A percentile compares a stretch with the other conserved stretches of the same genome.
Evolutionary conservation across 495 filamentous ascomycete genomes (phyloP).

Genomic region (Echria macrotheca): DNA sequence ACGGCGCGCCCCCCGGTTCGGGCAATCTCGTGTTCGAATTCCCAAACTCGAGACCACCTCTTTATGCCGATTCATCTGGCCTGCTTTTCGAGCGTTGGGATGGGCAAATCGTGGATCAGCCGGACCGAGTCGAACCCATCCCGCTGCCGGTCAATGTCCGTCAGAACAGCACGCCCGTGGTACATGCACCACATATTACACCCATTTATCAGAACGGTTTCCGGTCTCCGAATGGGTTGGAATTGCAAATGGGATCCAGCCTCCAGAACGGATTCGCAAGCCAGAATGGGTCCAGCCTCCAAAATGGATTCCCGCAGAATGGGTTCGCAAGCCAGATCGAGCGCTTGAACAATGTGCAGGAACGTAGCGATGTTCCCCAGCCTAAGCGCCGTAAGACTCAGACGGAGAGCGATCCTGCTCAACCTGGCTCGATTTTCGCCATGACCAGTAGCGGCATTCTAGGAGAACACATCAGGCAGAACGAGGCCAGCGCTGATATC

Average conservation of each 20-base stretch:
- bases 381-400: conserved; percentile 60
- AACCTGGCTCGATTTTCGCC: conserved; percentile 38
- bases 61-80: conserved; percentile 18
- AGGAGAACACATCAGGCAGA: conserved; percentile 57
- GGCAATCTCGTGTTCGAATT: conserved; percentile 37
- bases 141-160: no score
- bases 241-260: conserved; percentile 48
- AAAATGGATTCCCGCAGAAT: not conserved
- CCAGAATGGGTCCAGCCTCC: conserved; percentile 48
- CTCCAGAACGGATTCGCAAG: conserved; percentile 24
- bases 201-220: conserved; percentile 26
- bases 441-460: conserved; percentile 48
- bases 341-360: conserved; percentile 63
- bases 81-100: conserved; percentile 8
- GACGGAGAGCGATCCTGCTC: conserved; percentile 35
- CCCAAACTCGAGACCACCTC: conserved; percentile 28
- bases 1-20: conserved; percentile 5
- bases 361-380: conserved; percentile 53
- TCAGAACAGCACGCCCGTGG: no score
- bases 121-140: no score
- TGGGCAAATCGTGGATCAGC: no score
- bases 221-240: conserved; percentile 19
- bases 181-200: conserved; percentile 3
- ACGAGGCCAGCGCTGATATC: conserved; percentile 35
- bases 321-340: conserved; percentile 52